Conservation (phyloP, 306 rosid species). For the Prinsepia uniflora region DNA sequence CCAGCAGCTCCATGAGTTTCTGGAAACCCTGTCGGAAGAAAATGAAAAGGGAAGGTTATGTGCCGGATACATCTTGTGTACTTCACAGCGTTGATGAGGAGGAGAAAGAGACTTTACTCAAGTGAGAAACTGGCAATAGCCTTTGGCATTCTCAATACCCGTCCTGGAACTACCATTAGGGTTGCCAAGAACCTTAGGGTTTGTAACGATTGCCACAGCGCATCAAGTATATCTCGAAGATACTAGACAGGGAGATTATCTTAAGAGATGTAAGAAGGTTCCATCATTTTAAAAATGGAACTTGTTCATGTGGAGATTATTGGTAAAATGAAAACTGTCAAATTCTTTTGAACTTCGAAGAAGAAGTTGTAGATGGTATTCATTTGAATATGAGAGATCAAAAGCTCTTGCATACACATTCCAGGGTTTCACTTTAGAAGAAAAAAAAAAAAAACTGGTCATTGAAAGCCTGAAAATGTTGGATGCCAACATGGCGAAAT, state of each 20-base stretch:
- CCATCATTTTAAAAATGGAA: conserved; percentile 83
- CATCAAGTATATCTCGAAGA: conserved; percentile 68
- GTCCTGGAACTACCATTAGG: conserved; percentile 74
- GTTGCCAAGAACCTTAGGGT: conserved; percentile 90
- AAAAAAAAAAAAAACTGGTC: too few species aligned
- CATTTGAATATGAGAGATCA: neutral
- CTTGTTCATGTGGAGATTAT: conserved; percentile 90
- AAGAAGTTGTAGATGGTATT: neutral
- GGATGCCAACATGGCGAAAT: conserved; percentile 1
- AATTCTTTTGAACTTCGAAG: too few species aligned
- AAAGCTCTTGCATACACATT: neutral
- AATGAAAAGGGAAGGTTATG: conserved; percentile 82
- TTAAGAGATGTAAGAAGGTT: conserved; percentile 91
- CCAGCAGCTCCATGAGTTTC: conserved; percentile 54
- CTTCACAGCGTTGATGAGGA: conserved; percentile 79
- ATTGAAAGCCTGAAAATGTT: neutral
- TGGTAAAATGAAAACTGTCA: conserved; percentile 38
- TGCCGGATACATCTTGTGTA: conserved; percentile 84
- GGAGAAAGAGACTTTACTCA: conserved; percentile 83
- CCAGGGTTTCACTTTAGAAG: neutral
- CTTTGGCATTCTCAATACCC: conserved; percentile 76
- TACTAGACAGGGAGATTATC: conserved; percentile 65
- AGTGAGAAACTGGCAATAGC: conserved; percentile 96
- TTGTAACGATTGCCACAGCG: conserved; percentile 84
- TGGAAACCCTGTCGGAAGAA: conserved; percentile 51